These are phyloP conservation scores for Helotiales sp. DNA, from an alignment of 2,329 filamentous ascomycete genomes.

Conservation along the genomic window DNA sequence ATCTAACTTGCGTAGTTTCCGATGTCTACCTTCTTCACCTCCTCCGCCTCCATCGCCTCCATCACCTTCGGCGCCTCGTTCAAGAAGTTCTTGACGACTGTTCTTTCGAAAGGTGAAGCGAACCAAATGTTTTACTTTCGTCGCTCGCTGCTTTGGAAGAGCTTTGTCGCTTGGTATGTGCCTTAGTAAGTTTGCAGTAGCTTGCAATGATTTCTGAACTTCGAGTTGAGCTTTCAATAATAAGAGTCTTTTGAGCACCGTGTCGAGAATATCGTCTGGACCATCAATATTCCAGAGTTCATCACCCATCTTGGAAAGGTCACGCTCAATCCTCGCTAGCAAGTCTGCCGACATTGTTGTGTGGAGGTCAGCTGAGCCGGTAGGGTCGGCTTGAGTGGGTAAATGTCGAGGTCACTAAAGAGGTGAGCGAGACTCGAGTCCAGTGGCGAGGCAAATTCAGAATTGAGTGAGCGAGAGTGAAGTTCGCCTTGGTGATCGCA, in stretches of 20 bases:
- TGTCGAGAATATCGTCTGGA: constrained; percentile 4
- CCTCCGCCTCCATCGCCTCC: background rate
- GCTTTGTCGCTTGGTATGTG: constrained; percentile 1
- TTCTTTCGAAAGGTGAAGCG: constrained; percentile 11
- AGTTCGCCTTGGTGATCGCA: no score
- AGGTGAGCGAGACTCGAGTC: constrained; percentile 5
- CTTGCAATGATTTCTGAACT: constrained; percentile 11
- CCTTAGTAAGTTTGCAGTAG: constrained; percentile 8
- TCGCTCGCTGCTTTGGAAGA: constrained; percentile 12
- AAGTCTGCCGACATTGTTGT: constrained; percentile 9
- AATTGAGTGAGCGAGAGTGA: no score
- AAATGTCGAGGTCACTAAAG: constrained; percentile 2
- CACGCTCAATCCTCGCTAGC: constrained; percentile 9
- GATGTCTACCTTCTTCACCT: constrained; percentile 2
- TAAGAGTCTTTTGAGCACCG: constrained; percentile 5
- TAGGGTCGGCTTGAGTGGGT: background rate
- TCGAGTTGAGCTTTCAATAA: constrained; percentile 8
- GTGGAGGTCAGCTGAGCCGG: background rate
- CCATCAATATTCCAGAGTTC: constrained; percentile 10
- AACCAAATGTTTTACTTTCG: constrained; percentile 13
- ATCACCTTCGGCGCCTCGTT: background rate
- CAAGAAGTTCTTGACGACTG: constrained; percentile 2
- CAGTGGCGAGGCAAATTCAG: background rate
- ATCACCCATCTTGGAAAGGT: constrained; percentile 8
- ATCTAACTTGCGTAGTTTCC: constrained; percentile 9